Conservation (phyloP, 164 flowering plant species). For the Warburgia ugandensis region DNA sequence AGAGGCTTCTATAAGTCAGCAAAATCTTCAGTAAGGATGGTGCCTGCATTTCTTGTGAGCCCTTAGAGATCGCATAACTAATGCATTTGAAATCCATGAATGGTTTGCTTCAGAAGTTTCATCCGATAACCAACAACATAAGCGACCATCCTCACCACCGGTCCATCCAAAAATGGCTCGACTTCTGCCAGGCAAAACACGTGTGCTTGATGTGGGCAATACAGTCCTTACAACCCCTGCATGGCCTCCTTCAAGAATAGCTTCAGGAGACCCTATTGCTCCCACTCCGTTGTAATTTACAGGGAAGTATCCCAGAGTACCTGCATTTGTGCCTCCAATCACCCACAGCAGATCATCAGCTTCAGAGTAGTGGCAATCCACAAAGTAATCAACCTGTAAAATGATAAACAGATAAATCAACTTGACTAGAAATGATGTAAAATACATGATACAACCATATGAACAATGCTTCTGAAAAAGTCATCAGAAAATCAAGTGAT, state of each 20-base stretch:
- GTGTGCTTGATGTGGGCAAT: constrained; percentile 40
- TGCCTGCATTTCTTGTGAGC: constrained; percentile 42
- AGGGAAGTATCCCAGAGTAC: constrained; percentile 83
- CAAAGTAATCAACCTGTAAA: constrained; percentile 87
- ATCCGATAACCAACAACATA: constrained; percentile 88
- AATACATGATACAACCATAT: neutral
- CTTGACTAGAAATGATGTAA: neutral
- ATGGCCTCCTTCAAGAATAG: constrained; percentile 82
- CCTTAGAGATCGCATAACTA: constrained; percentile 48
- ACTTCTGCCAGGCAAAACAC: constrained; percentile 9
- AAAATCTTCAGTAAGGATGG: constrained; percentile 63
- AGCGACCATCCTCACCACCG: constrained; percentile 97
- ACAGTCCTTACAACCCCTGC: constrained; percentile 62
- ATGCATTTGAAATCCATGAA: constrained; percentile 67
- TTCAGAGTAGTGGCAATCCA: constrained; percentile 67
- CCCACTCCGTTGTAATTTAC: constrained; percentile 37
- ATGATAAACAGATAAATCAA: neutral
- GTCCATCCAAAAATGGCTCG: constrained; percentile 85
- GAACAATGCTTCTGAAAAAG: neutral
- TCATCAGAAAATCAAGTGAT: too few species aligned
- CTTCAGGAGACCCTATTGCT: constrained; percentile 58
- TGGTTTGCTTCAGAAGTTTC: constrained; percentile 31
- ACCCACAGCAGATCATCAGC: constrained; percentile 64
- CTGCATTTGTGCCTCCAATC: constrained; percentile 79
- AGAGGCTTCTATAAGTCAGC: too few species aligned